Evolutionary conservation across 179 eudicot genomes (phyloP), one percentile per base, ranked within the genome.

Genomic region (Monotropa hypopitys): DNA sequence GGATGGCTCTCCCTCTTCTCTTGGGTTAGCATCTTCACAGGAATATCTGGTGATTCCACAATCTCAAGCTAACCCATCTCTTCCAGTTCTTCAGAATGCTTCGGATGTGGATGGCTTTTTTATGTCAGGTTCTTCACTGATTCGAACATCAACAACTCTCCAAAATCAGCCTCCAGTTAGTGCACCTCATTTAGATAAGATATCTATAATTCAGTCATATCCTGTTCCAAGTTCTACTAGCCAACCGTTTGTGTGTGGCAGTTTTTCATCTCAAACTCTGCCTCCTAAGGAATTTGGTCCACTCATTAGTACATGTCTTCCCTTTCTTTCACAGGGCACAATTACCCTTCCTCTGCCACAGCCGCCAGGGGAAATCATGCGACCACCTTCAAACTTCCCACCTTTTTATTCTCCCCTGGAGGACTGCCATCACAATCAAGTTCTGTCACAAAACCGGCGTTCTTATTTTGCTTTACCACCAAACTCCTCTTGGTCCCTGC

Each of bases 401-500:
- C 76, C 83, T 49, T 84, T 80, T 54, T 68, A 84, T 80, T 77
- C 50, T 26, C 35, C 82, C 51, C 3, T 54, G 70, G 86, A 73
- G 72, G 81, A 63, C 78, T 76, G 66, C 54, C 78, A 81, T 70
- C 81, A 85, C 70, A 81, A 84, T 86, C 88, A 80, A 80, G 79
- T 78, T 80, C 83, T 80, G 62, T 70, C 81, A 33, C 54, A 88
- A 78, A 80, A 62, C 80, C 90, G 84, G 78, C 89, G 79, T 66
- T 75, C 88, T 83, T 86, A 78, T 70, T 84, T 84, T 81, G 77
- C 88, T 56, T 77, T 62, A 50, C 86, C 87, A 57, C 77, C 82
- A 51, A 87, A 82, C 73, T 72, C 85, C 53, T 56, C 88, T 76
- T 88, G 91, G 93, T 78, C 77, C 75, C 57, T 78, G 45, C 75